Evolutionary conservation across 176 grass and related monocot genomes (phyloP), one percentile per base, ranked within the genome.

Genomic region (Pontederia crassipes): DNA sequence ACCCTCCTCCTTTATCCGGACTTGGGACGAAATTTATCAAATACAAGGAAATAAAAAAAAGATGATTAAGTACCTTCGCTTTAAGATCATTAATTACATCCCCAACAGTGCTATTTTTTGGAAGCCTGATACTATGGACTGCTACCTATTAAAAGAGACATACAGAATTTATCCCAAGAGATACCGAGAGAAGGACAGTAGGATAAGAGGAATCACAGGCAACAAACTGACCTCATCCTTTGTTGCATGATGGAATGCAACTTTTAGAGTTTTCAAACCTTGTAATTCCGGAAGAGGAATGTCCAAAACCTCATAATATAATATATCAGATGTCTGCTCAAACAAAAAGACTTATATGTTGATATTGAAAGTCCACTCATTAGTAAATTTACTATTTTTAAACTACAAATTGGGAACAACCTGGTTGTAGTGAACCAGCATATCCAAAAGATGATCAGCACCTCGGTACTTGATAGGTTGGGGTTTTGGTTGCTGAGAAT

Each of bases 51-150:
- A 9, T 56, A 7, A 15, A 45, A 9, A 9, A 17, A 45, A 64
- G n/a, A 48, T 20, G 6, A 63, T 56, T 13, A 58, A 49, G 28
- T 84, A 98, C 94, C 94, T 98, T 98, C 10, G 76, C 65, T 82
- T 85, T 92, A 0, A 98, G 83, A 64, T 98, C 88, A 45, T 78
- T 89, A 29, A 98, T 76, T 35, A 98, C 94, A 77, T 93, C 94
- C 17, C 79, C 85, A 48, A 98, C 94, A 68, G 85, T 98, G 62
- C 94, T 92, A 58, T 92, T 89, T 59, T 89, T 98, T 52, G 94
- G 94, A 61, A 98, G 72, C 72, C 88, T 98, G 64, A 98, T 98
- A 85, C 77, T 81, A 71, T 92, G 77, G 73, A 98, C 80, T 52
- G 81, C 82, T 72, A 98, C 94, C 87, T 90, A 75, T 56, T 64